Conservation (phyloP, 1,284 basidiomycete species). For the Schizopora paradoxa region DNA sequence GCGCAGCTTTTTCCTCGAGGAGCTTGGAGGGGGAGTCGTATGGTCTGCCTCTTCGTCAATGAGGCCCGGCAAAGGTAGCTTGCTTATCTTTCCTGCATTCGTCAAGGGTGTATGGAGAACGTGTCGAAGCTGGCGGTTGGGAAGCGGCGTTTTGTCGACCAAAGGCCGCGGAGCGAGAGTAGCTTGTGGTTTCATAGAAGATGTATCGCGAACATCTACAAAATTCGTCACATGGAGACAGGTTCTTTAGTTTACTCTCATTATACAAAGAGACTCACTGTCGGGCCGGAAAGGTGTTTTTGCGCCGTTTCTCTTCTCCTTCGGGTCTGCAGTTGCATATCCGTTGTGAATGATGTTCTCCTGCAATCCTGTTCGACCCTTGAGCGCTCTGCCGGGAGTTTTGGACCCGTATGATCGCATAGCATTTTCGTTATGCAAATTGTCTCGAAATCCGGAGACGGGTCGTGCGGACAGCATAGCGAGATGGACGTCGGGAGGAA, state of each 20-base stretch:
- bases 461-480: constrained; percentile 48
- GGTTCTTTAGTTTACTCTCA: constrained; percentile 13
- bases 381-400: constrained; percentile 47
- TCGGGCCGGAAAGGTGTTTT: constrained; percentile 31
- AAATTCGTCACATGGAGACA: constrained; percentile 17
- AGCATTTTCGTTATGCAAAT: constrained; percentile 20
- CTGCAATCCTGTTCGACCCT: constrained; percentile 37
- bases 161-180: constrained; percentile 39
- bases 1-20: constrained; percentile 51
- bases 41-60: constrained; percentile 29
- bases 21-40: constrained; percentile 52
- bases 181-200: constrained; percentile 15
- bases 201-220: constrained; percentile 15
- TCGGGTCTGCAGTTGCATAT: constrained; percentile 36
- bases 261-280: constrained; percentile 9
- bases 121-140: constrained; percentile 41
- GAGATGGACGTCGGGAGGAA: too few species aligned
- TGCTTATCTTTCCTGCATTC: constrained; percentile 28
- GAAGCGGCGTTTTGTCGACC: constrained; percentile 49
- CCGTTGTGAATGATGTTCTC: constrained; percentile 45
- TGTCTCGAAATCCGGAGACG: constrained; percentile 30
- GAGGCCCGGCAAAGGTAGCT: constrained; percentile 29
- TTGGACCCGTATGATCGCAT: constrained; percentile 26
- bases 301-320: constrained; percentile 33
- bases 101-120: constrained; percentile 27